Evolutionary conservation across 192 early-diverging fungal species (phyloP).

Genomic region (Entrophospora sp.): DNA sequence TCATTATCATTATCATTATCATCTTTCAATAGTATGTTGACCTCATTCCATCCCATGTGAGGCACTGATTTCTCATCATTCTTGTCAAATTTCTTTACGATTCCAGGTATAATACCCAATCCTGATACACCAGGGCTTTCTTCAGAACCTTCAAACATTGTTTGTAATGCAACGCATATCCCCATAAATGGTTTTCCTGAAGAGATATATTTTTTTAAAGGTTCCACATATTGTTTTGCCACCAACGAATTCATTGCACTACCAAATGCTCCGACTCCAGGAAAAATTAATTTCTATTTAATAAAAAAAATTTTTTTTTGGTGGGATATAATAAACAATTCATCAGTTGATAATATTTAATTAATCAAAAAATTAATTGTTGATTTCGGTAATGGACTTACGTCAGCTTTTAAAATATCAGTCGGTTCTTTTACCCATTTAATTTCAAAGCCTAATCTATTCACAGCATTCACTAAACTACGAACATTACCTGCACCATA

Average conservation of each 20-base stretch:
- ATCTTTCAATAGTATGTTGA: slow-evolving; percentile 20
- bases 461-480: slow-evolving; percentile 89
- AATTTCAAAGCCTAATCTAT: slow-evolving; percentile 80
- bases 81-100: slow-evolving; percentile 56
- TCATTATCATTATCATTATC: slow-evolving; percentile 30
- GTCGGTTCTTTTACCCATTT: slow-evolving; percentile 58
- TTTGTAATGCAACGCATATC: slow-evolving; percentile 98
- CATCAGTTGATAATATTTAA: background rate
- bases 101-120: slow-evolving; percentile 74
- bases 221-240: slow-evolving; percentile 67
- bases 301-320: background rate
- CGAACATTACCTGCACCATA: slow-evolving; percentile 99
- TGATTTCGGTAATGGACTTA: slow-evolving; percentile 29
- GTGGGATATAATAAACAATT: background rate
- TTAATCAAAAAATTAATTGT: background rate
- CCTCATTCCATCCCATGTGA: slow-evolving; percentile 97
- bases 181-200: slow-evolving; percentile 92
- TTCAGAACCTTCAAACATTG: slow-evolving; percentile 82
- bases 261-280: slow-evolving; percentile 97
- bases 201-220: slow-evolving; percentile 73
- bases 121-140: slow-evolving; percentile 75
- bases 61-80: slow-evolving; percentile 82
- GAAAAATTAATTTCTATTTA: slow-evolving; percentile 90
- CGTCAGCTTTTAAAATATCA: slow-evolving; percentile 88
- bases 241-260: slow-evolving; percentile 74